Evolutionary conservation across 345 rosid genomes (phyloP).

Genomic region (Sisymbrium irio): DNA sequence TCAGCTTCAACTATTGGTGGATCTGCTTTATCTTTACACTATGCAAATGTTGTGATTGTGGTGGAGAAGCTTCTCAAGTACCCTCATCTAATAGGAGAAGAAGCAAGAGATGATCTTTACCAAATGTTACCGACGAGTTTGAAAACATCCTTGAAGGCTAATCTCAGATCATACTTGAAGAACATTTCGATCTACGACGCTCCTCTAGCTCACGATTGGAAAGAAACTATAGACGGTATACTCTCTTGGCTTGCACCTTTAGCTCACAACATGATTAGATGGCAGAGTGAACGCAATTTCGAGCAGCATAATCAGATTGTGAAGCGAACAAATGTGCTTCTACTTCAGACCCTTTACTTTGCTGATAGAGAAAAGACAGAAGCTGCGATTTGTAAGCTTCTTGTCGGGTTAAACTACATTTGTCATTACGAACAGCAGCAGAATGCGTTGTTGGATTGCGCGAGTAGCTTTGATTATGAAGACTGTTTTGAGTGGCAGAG

Average conservation of each 20-base stretch:
- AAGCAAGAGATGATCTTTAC: conserved; percentile 91
- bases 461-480: conserved; percentile 93
- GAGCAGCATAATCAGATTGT: conserved; percentile 88
- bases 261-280: conserved; percentile 91
- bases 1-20: conserved; percentile 82
- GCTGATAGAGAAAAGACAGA: conserved; percentile 88
- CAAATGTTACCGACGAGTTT: conserved; percentile 91
- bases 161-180: conserved; percentile 70
- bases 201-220: conserved; percentile 94
- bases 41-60: conserved; percentile 84
- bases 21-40: conserved; percentile 81
- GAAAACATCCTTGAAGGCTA: conserved; percentile 56
- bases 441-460: conserved; percentile 80
- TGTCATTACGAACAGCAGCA: conserved; percentile 92
- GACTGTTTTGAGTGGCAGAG: conserved; percentile 91
- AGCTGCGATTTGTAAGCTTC: conserved; percentile 73
- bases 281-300: conserved; percentile 94
- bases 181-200: conserved; percentile 90
- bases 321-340: conserved; percentile 68
- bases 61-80: conserved; percentile 83
- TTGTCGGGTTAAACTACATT: conserved; percentile 89
- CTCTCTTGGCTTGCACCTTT: conserved; percentile 86
- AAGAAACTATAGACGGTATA: conserved; percentile 68
- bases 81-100: conserved; percentile 94
- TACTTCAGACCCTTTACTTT: conserved; percentile 84